These are phyloP conservation scores for Epicoccum sorghinum DNA, from an alignment of 2,329 filamentous ascomycete species.

Conservation along the genomic window DNA sequence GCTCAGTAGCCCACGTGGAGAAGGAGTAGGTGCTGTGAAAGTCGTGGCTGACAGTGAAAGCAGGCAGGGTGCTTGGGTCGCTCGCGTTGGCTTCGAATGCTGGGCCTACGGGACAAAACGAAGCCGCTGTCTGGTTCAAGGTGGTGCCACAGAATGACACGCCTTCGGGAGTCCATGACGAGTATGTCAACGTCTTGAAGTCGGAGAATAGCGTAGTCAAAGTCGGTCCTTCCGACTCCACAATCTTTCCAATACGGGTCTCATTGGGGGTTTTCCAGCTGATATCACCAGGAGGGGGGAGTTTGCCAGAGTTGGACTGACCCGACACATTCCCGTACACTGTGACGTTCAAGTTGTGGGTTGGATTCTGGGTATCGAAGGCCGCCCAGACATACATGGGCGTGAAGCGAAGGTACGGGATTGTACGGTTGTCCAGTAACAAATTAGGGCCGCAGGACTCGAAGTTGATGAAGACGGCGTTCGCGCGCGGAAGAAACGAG, in stretches of 20 bases:
- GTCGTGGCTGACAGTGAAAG: conserved; percentile 74
- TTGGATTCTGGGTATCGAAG: conserved; percentile 68
- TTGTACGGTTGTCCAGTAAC: conserved; percentile 63
- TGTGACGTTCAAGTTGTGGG: conserved; percentile 74
- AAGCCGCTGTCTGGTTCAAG: conserved; percentile 52
- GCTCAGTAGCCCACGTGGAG: conserved; percentile 75
- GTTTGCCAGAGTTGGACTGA: conserved; percentile 60
- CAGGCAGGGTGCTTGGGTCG: conserved; percentile 65
- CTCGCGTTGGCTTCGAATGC: conserved; percentile 66
- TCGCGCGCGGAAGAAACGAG: conserved; percentile 33
- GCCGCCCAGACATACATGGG: conserved; percentile 75
- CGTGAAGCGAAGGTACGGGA: conserved; percentile 74
- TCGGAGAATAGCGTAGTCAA: conserved; percentile 76
- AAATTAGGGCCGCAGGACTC: conserved; percentile 75
- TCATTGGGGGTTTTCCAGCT: conserved; percentile 64
- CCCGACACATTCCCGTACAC: conserved; percentile 93
- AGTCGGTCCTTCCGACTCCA: conserved; percentile 63
- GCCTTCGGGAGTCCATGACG: conserved; percentile 63
- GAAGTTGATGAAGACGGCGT: conserved; percentile 71
- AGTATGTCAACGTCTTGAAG: conserved; percentile 78
- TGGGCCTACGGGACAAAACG: conserved; percentile 75
- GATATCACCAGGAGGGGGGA: conserved; percentile 66
- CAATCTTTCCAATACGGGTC: conserved; percentile 75
- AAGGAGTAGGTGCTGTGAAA: conserved; percentile 87
- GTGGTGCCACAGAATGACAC: conserved; percentile 68